Percentiles rank a stretch among this genome's conserved stretches.
Conservation (phyloP, 2,329 filamentous ascomycete genomes). For the Massarina eburnea region DNA sequence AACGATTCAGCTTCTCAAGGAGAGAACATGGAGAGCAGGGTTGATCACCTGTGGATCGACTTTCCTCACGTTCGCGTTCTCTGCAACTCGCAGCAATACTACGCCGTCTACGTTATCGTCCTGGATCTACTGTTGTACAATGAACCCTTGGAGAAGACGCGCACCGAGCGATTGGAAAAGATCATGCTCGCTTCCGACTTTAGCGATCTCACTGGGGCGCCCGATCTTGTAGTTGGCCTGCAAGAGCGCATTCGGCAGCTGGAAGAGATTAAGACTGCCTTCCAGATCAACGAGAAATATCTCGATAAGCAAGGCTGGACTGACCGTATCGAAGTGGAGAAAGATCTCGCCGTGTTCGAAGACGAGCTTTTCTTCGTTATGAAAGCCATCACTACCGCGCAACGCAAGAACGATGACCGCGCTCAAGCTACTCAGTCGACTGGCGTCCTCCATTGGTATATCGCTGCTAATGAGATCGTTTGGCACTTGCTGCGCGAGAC, state of each 20-base stretch:
- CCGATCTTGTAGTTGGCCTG: slow-evolving; percentile 86
- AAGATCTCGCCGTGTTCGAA: slow-evolving; percentile 84
- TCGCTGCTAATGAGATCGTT: slow-evolving; percentile 91
- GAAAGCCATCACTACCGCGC: slow-evolving; percentile 98
- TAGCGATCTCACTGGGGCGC: slow-evolving; percentile 90
- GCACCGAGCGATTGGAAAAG: slow-evolving; percentile 91
- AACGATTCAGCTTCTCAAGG: slow-evolving; percentile 53
- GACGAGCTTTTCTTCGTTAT: slow-evolving; percentile 99
- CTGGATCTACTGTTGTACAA: slow-evolving; percentile 94
- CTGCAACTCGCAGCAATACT: slow-evolving; percentile 97
- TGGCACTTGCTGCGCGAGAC: slow-evolving; percentile 89
- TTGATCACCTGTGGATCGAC: slow-evolving; percentile 95
- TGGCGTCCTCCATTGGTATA: slow-evolving; percentile 85
- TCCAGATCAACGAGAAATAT: slow-evolving; percentile 86
- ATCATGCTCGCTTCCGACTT: slow-evolving; percentile 99
- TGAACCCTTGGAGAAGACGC: slow-evolving; percentile 95
- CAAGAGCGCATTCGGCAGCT: slow-evolving; percentile 92
- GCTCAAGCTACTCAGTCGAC: slow-evolving; percentile 66
- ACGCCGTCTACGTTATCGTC: slow-evolving; percentile 96
- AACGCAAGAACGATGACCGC: slow-evolving; percentile 75
- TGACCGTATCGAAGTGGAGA: slow-evolving; percentile 84
- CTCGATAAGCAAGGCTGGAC: slow-evolving; percentile 90
- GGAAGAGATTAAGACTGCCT: slow-evolving; percentile 94
- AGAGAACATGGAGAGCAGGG: slow-evolving; percentile 70
- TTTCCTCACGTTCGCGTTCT: slow-evolving; percentile 93